Evolutionary conservation across 768 basidiomycete species (phyloP), one percentile per base, ranked within the genome.

Genomic region (Naganishia vaughanmartiniae): DNA sequence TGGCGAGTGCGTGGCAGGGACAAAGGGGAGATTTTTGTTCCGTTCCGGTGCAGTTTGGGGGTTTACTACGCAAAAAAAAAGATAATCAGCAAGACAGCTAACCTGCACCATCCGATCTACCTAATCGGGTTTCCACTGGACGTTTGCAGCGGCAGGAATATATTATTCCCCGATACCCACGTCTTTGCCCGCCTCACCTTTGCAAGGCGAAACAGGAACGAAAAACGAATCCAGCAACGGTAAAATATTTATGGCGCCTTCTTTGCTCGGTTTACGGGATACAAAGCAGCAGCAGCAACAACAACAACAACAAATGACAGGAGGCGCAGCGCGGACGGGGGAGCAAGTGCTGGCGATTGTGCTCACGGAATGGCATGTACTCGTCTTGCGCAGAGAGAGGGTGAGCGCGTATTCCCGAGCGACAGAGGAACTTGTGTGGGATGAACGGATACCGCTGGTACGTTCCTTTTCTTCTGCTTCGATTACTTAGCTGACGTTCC

Each of bases 341-440:
- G 36, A 19, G 26, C 30, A 65, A 9, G 42, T 42, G 42, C 42
- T 9, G 9, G 67, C 75, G 15, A 69, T 85, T 76, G 85, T 88
- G 12, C 83, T 96, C 67, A 95, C 94, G 0, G 91, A 95, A 77
- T 96, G 91, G 78, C 96, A 99, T 78, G 92, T 93, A 77, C 82
- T 99, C 24, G 80, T 97, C 4, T 83, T 98, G 5, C 95, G 92
- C 82, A 84, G 84, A 51, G 89, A 94, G 76, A 85, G 89, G 54
- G 84, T 97, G 12, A 83, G 88, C 17, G 92, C 87, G 4, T 84
- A 97, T 39, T 91, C 90, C 69, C 86, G 86, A 70, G 83, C 97
- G 58, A 88, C 92, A 74, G 91, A 94, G 73, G 86, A 87, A 73
- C 81, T 90, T 30, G 87, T 89, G 5, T 94, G 91, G 77, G 91